Evolutionary conservation across 139 green algal species (phyloP).

Genomic region (Pseudopediastrum boryanum): DNA sequence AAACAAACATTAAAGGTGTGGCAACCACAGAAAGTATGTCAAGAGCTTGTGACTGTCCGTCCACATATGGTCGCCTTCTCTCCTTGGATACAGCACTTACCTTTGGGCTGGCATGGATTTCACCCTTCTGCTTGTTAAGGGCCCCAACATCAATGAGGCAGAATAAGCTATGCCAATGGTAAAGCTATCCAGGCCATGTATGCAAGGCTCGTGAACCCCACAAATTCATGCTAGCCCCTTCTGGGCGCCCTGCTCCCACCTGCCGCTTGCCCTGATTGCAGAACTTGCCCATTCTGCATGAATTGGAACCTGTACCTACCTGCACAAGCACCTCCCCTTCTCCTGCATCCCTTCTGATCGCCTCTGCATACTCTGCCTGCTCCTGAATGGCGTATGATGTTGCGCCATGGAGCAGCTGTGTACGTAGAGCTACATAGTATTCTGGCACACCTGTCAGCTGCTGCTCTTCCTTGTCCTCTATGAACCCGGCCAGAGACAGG

Average conservation of each 20-base stretch:
- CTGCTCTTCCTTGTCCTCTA: constrained; percentile 6
- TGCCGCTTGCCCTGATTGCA: neutral
- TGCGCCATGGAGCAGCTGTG: constrained; percentile 49
- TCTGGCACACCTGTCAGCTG: constrained; percentile 40
- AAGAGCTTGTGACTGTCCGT: too few species aligned
- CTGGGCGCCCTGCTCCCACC: neutral
- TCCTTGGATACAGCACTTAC: too few species aligned
- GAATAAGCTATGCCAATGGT: neutral
- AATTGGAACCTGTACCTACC: neutral
- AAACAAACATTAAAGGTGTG: too few species aligned
- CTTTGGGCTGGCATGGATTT: too few species aligned
- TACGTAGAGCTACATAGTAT: constrained; percentile 47
- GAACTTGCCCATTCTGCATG: neutral
- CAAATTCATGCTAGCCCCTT: neutral
- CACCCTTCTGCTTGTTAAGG: too few species aligned
- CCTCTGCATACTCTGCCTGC: constrained; percentile 28
- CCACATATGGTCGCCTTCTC: too few species aligned
- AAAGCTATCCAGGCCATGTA: neutral
- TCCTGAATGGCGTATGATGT: constrained; percentile 34
- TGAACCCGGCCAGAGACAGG: constrained; percentile 5
- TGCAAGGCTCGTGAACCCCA: neutral
- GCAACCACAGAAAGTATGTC: too few species aligned
- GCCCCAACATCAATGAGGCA: too few species aligned
- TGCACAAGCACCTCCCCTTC: constrained; percentile 12
- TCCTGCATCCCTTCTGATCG: constrained; percentile 8